Evolutionary conservation across 1,284 basidiomycete genomes (phyloP).

Genomic region (Mycena citricolor): DNA sequence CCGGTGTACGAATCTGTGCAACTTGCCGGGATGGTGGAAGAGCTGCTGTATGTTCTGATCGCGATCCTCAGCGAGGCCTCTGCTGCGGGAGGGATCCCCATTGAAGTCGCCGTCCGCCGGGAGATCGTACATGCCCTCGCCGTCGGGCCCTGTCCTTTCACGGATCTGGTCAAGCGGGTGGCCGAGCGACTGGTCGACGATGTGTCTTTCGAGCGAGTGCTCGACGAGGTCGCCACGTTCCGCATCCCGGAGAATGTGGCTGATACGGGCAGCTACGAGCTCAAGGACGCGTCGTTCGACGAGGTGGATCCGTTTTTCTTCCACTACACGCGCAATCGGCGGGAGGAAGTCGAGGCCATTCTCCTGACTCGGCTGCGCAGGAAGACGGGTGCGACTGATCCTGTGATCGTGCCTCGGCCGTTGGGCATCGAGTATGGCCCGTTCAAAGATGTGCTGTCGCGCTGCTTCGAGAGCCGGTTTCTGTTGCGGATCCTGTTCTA

Average conservation of each 20-base stretch:
- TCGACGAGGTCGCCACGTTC: slow-evolving; percentile 83
- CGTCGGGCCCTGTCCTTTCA: slow-evolving; percentile 86
- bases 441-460: slow-evolving; percentile 59
- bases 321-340: slow-evolving; percentile 93
- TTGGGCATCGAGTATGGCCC: slow-evolving; percentile 68
- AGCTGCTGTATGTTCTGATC: slow-evolving; percentile 87
- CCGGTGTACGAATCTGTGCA: slow-evolving; percentile 71
- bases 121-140: slow-evolving; percentile 93
- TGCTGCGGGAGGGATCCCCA: slow-evolving; percentile 70
- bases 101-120: slow-evolving; percentile 69
- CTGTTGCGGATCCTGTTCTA: slow-evolving; percentile 80
- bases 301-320: slow-evolving; percentile 97
- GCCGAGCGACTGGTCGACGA: slow-evolving; percentile 90
- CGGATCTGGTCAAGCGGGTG: slow-evolving; percentile 89
- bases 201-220: slow-evolving; percentile 78
- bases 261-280: slow-evolving; percentile 85
- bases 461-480: slow-evolving; percentile 64
- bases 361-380: slow-evolving; percentile 71
- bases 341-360: slow-evolving; percentile 89
- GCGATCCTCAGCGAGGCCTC: slow-evolving; percentile 85
- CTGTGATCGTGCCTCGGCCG: slow-evolving; percentile 74
- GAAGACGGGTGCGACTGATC: slow-evolving; percentile 59
- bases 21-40: slow-evolving; percentile 86
- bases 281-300: slow-evolving; percentile 81
- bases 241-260: slow-evolving; percentile 75